A percentile compares a stretch with the other conserved stretches of the same genome.
Conservation (phyloP, 1,139 yeast genomes). For the Wickerhamomyces sp. region DNA sequence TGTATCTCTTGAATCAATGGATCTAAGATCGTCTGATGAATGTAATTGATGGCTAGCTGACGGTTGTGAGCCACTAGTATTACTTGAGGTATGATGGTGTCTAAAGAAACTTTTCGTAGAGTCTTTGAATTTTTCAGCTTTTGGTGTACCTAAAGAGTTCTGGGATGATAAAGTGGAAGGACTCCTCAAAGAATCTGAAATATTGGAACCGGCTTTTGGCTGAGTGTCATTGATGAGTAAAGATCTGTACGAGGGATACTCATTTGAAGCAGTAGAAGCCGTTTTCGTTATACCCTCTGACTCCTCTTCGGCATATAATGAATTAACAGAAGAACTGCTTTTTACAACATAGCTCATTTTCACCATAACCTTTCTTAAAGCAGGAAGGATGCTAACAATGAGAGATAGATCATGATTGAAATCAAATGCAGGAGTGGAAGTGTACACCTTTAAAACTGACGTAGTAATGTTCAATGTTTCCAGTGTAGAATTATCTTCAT, state of each 20-base stretch:
- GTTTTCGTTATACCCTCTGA: constrained; percentile 14
- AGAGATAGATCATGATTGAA: constrained; percentile 8
- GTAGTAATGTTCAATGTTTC: constrained; percentile 19
- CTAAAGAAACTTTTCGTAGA: constrained; percentile 20
- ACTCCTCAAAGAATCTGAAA: constrained; percentile 10
- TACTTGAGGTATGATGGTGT: constrained; percentile 16
- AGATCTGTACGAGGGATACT: constrained; percentile 12
- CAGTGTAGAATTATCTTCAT: constrained; percentile 19
- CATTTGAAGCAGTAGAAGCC: constrained; percentile 17
- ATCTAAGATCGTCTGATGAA: constrained; percentile 12
- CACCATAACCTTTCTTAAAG: constrained; percentile 18
- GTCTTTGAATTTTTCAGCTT: constrained; percentile 22
- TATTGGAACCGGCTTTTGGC: not conserved
- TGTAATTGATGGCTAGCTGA: constrained; percentile 1
- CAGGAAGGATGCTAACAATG: constrained; percentile 15
- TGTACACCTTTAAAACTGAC: constrained; percentile 17
- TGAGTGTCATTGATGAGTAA: not conserved
- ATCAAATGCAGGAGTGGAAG: constrained; percentile 12
- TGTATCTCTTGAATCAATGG: constrained; percentile 13
- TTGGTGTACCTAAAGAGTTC: constrained; percentile 14
- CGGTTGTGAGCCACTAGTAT: constrained; percentile 7
- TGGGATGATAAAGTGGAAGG: constrained; percentile 15
- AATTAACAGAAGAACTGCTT: constrained; percentile 13
- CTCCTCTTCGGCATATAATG: constrained; percentile 19
- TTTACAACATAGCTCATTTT: constrained; percentile 18